These are phyloP conservation scores for Emmonsiellopsis sp. DNA, from an alignment of 2,329 filamentous ascomycete species.

Conservation along the genomic window DNA sequence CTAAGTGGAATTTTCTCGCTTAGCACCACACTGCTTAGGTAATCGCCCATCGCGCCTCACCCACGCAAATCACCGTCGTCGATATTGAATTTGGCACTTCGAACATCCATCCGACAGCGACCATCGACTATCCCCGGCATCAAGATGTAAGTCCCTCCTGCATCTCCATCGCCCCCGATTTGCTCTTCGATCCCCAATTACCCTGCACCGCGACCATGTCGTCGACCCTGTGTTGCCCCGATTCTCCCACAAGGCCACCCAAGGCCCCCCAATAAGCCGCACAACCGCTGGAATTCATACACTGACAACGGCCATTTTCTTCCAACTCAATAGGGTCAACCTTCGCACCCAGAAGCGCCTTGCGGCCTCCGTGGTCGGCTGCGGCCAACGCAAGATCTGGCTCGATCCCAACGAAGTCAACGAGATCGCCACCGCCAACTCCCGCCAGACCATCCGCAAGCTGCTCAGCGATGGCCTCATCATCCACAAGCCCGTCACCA, in stretches of 20 bases:
- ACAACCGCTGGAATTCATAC: neutral
- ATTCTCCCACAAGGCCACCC: neutral
- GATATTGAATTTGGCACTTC: conserved; percentile 8
- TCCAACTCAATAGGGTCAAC: conserved; percentile 74
- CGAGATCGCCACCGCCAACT: conserved; percentile 99
- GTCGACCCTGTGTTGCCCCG: neutral
- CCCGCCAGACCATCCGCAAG: conserved; percentile 99
- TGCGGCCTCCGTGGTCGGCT: conserved; percentile 95
- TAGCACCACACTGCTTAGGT: conserved; percentile 15
- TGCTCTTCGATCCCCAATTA: neutral
- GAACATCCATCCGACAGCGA: conserved; percentile 13
- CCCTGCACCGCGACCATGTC: neutral
- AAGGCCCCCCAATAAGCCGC: too few species aligned
- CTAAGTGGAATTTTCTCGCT: conserved; percentile 16
- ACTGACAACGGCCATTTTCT: conserved; percentile 14
- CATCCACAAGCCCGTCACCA: conserved; percentile 99
- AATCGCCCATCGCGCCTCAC: conserved; percentile 6
- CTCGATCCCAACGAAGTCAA: conserved; percentile 98
- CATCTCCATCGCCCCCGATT: neutral
- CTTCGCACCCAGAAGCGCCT: conserved; percentile 99
- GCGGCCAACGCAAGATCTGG: conserved; percentile 99
- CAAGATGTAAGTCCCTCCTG: conserved; percentile 15
- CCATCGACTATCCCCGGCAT: conserved; percentile 14
- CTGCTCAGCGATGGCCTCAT: conserved; percentile 99
- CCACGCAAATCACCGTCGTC: neutral